Conservation (phyloP, 768 basidiomycete genomes). For the Glaciozyma martinii region DNA sequence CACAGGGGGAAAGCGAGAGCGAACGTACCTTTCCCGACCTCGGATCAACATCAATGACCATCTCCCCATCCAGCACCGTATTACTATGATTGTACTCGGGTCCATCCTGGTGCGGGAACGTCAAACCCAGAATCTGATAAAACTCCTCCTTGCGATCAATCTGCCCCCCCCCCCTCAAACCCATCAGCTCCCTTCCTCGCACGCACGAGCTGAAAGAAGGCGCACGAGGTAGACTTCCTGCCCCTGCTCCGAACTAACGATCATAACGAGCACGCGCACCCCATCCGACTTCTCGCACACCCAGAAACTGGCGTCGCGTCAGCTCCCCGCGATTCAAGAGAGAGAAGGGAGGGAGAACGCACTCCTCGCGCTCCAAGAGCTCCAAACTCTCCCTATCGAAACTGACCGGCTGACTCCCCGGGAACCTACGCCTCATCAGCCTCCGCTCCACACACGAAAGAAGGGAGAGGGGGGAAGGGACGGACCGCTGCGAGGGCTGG, state of each 20-base stretch:
- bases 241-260: conserved; percentile 51
- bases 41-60: conserved; percentile 82
- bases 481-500: neutral
- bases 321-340: too few relatives aligned
- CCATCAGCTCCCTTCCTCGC: neutral
- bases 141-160: conserved; percentile 91
- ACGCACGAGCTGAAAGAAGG: too few relatives aligned
- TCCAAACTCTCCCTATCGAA: conserved; percentile 62
- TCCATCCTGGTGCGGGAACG: conserved; percentile 80
- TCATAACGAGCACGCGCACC: conserved; percentile 73
- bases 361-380: conserved; percentile 78
- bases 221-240: conserved; percentile 67
- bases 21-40: conserved; percentile 55
- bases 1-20: too few relatives aligned
- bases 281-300: conserved; percentile 99
- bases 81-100: conserved; percentile 59
- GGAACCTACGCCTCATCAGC: conserved; percentile 54
- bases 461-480: neutral
- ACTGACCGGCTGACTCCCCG: conserved; percentile 91
- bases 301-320: conserved; percentile 98
- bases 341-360: conserved; percentile 20
- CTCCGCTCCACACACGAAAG: neutral
- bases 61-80: conserved; percentile 84
- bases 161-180: conserved; percentile 43
- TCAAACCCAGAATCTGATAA: conserved; percentile 62